Evolutionary conservation across 2,329 filamentous ascomycete genomes (phyloP), one percentile per base, ranked within the genome.

Genomic region (Trichoderma sp.): DNA sequence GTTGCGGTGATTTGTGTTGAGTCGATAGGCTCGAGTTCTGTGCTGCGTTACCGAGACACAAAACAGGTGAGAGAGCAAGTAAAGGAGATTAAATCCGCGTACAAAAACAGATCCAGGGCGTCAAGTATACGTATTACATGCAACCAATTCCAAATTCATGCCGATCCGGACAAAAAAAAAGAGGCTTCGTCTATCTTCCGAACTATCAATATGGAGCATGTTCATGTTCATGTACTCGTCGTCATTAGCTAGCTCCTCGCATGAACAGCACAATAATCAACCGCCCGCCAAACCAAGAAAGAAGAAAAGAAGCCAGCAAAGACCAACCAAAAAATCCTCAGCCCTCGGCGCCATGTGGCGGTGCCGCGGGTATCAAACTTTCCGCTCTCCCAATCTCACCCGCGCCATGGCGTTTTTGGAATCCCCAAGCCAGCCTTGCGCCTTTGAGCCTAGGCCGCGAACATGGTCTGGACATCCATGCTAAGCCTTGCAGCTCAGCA

Each of bases 361-460:
- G 67, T 36, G 67, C 12, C 28, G 39, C 67, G 57, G 67, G 56
- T 62, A 62, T 51, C 57, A 51, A 36, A 30, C 67, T 36, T 70
- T 62, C 67, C 67, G 67, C 21, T 51, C 56, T 7, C 6, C 4
- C n/a, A 34, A 14, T 61, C 39, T 70, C 39, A 53, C 67, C 28
- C 15, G 26, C 57, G 67, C 39, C 57, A 53, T 32, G 65, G 56
- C 65, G 36, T 47, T 28, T 66, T 67, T 60, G 66, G 66, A 61
- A 69, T 60, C 66, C 39, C 39, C 12, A 32, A 28, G 43, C 28
- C 32, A 21, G 24, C 64, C 64, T 67, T 67, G 64, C 51, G 34
- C 34, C 51, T 67, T 67, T 57, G 11, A 67, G 64, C 32, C 34
- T 67, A 67, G 53, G 7, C 15, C 39, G 39, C 9, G 7, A n/a